Conservation (phyloP, 2,329 filamentous ascomycete species). For the Penicillium oxalicum region DNA sequence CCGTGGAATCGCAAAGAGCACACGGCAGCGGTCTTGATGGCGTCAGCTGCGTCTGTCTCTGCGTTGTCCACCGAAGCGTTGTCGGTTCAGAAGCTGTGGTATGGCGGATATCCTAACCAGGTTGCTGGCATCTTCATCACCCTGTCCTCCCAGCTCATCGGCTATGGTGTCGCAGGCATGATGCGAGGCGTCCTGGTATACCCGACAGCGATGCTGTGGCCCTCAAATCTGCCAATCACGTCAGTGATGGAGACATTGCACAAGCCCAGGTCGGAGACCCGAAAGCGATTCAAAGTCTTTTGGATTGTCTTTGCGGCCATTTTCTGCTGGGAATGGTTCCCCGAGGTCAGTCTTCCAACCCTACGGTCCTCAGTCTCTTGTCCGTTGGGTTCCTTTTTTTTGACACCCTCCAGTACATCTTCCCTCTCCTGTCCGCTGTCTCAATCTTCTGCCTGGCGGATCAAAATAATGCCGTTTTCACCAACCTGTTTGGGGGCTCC, state of each 20-base stretch:
- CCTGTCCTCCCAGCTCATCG: slow-evolving; percentile 46
- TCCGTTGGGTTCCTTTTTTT: neutral
- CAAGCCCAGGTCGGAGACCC: slow-evolving; percentile 32
- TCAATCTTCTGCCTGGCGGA: slow-evolving; percentile 45
- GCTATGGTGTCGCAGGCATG: slow-evolving; percentile 47
- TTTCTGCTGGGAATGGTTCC: slow-evolving; percentile 46
- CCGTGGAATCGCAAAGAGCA: slow-evolving; percentile 37
- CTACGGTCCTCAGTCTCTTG: neutral
- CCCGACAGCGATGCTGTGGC: slow-evolving; percentile 48
- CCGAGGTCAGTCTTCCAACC: slow-evolving; percentile 13
- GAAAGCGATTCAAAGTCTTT: slow-evolving; percentile 26
- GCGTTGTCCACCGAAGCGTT: slow-evolving; percentile 38
- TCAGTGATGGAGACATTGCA: slow-evolving; percentile 39
- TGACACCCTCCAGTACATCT: neutral
- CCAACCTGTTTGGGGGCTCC: slow-evolving; percentile 48
- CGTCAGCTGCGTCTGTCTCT: slow-evolving; percentile 32
- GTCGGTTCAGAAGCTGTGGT: slow-evolving; percentile 45
- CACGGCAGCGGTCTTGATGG: slow-evolving; percentile 38
- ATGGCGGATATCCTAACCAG: slow-evolving; percentile 36
- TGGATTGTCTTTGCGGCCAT: slow-evolving; percentile 29
- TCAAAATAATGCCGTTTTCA: slow-evolving; percentile 40
- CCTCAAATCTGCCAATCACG: slow-evolving; percentile 33
- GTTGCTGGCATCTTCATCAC: slow-evolving; percentile 42
- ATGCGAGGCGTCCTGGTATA: slow-evolving; percentile 44
- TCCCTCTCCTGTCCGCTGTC: slow-evolving; percentile 37